Percentiles rank a stretch among this genome's conserved stretches.
Conservation (phyloP, 2,329 filamentous ascomycete genomes). For the Zymoseptoria pseudotritici region DNA sequence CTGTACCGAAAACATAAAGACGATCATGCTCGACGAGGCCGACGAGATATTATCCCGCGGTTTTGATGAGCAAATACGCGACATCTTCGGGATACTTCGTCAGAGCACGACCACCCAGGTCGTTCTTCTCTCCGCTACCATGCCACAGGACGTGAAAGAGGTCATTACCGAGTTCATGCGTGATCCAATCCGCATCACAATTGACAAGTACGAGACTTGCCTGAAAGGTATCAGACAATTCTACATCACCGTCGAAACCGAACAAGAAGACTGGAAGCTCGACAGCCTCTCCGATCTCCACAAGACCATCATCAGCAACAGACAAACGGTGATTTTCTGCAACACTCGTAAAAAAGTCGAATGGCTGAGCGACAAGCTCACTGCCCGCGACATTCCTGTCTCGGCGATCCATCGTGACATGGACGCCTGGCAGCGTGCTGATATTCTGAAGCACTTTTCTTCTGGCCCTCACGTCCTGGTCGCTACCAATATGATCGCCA, state of each 20-base stretch:
- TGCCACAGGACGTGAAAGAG: constrained; percentile 98
- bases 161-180: constrained; percentile 99
- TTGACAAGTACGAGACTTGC: constrained; percentile 99
- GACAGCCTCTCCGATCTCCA: constrained; percentile 98
- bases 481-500: constrained; percentile 92
- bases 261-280: constrained; percentile 96
- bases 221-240: constrained; percentile 99
- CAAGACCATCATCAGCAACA: constrained; percentile 96
- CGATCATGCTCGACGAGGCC: constrained; percentile 98
- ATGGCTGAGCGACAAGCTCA: constrained; percentile 99
- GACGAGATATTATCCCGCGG: constrained; percentile 99
- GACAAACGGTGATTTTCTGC: constrained; percentile 98
- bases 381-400: constrained; percentile 93
- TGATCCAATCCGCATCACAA: constrained; percentile 95
- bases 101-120: constrained; percentile 81
- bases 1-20: constrained; percentile 97
- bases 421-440: constrained; percentile 94
- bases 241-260: constrained; percentile 94
- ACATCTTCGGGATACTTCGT: constrained; percentile 98
- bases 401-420: constrained; percentile 99
- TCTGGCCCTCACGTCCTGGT: constrained; percentile 98
- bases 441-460: constrained; percentile 99
- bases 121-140: constrained; percentile 93
- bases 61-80: constrained; percentile 99
- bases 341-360: constrained; percentile 99